A percentile compares a stretch with the other conserved stretches of the same genome.
Evolutionary conservation across 73 alveolate species (phyloP).

Genomic region (Paraurostyla sp.): DNA sequence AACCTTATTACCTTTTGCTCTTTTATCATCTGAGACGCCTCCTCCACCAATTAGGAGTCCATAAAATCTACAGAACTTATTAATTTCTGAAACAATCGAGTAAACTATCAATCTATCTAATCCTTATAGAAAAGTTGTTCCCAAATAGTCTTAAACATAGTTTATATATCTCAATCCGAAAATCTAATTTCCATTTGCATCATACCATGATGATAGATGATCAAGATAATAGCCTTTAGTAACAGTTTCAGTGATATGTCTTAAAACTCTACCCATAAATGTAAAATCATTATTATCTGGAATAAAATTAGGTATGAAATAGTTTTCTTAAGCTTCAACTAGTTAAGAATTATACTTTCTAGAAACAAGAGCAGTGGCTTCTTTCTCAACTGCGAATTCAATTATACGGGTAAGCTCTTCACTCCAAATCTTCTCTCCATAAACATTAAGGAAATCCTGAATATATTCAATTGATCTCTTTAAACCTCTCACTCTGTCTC

Average conservation of each 20-base stretch:
- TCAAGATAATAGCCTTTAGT: conserved; percentile 61
- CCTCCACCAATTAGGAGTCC: conserved; percentile 76
- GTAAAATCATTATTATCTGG: conserved; percentile 70
- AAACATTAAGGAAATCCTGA: conserved; percentile 90
- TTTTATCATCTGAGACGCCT: conserved; percentile 47
- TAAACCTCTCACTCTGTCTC: conserved; percentile 73
- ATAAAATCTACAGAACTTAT: conserved; percentile 59
- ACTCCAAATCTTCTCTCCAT: conserved; percentile 94
- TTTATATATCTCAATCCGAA: conserved; percentile 69
- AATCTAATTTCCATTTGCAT: conserved; percentile 65
- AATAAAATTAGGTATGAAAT: conserved; percentile 63
- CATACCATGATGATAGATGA: conserved; percentile 66
- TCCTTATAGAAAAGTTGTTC: conserved; percentile 64
- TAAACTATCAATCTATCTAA: conserved; percentile 65
- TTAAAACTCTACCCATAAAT: conserved; percentile 76
- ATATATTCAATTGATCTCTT: conserved; percentile 89
- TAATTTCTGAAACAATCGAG: conserved; percentile 57
- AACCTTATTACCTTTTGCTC: conserved; percentile 34
- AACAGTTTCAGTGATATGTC: conserved; percentile 46
- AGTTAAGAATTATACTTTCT: conserved; percentile 61
- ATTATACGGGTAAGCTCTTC: conserved; percentile 82
- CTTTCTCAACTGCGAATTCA: conserved; percentile 68
- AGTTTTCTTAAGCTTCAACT: conserved; percentile 40
- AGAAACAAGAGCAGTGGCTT: conserved; percentile 64
- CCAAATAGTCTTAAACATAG: conserved; percentile 62